Percentiles rank a stretch among this genome's conserved stretches.
These are phyloP conservation scores for Arthrobotrys megalospora DNA, from an alignment of 2,329 filamentous ascomycete species.

Conservation along the genomic window DNA sequence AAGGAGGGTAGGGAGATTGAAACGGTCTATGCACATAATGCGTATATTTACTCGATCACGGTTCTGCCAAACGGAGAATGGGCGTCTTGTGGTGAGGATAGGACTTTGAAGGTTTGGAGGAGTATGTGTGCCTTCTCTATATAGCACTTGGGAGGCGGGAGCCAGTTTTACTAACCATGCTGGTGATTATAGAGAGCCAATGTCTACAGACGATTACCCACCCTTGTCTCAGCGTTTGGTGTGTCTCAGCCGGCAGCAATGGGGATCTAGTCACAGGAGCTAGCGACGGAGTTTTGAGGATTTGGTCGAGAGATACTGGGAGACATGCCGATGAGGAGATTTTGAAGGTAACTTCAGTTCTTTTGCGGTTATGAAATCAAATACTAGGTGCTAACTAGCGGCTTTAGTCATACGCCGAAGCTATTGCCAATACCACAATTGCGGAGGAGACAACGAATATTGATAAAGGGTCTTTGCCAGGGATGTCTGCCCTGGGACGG, in stretches of 20 bases:
- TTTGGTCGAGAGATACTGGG: conserved; percentile 82
- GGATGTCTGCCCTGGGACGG: conserved; percentile 87
- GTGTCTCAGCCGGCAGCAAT: conserved; percentile 86
- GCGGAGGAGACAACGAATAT: conserved; percentile 80
- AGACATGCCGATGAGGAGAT: conserved; percentile 79
- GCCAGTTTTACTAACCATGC: conserved; percentile 9
- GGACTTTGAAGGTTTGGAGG: conserved; percentile 92
- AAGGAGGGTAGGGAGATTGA: conserved; percentile 81
- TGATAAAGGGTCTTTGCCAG: conserved; percentile 92
- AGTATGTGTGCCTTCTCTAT: conserved; percentile 69
- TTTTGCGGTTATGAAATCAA: background rate
- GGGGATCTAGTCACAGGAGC: conserved; percentile 95
- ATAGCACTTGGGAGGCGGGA: background rate
- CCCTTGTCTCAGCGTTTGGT: conserved; percentile 96
- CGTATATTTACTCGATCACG: conserved; percentile 90
- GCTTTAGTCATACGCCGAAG: conserved; percentile 77
- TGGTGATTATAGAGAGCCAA: conserved; percentile 67
- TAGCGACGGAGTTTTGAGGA: conserved; percentile 86
- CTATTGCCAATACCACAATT: conserved; percentile 86
- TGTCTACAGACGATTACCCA: conserved; percentile 97
- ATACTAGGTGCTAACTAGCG: background rate
- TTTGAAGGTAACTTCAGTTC: conserved; percentile 70
- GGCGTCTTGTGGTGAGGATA: conserved; percentile 91
- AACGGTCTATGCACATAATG: conserved; percentile 89
- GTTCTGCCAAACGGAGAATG: conserved; percentile 86